Base-by-base conservation (phyloP, 768 basidiomycete genomes). In the Termitomyces sp. region DNA sequence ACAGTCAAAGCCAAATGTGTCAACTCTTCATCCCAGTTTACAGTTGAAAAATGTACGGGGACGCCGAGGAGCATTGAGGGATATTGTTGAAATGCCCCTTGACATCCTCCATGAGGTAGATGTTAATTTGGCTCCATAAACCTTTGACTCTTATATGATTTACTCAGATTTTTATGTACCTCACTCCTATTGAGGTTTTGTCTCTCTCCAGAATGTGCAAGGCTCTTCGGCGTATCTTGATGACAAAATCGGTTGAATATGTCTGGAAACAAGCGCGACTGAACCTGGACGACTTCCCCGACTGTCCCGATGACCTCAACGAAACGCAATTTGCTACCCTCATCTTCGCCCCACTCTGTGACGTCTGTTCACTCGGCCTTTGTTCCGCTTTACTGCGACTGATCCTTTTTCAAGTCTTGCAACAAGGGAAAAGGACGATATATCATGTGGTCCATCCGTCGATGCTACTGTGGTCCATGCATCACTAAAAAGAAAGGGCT, bases 161-260 rank as follows among this genome's bases (percentile, higher is more conserved):
- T 29, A 16, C 1, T 10, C 43, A 79, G 76, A 74, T 78, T 34
- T 71, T 75, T 42, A 58, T 64, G 37, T 67, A 71, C 37, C 54
- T 78, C 12, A 60, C 65, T 29, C 74, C 76, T 9, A n/a, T 67
- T 5, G 76, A 77, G 57, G 61, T 79, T n/a, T 64, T 79, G 24
- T 66, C 65, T 29, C 68, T 79, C 20, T 66, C 74, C 14, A 69
- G 74, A 22, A 72, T 71, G 18, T 67, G 72, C 16, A 74, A 70
- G 56, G 34, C 59, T 9, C 61, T 78, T 32, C 69, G 71, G 9
- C 46, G 32, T 8, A 65, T 66, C 4, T 51, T 71, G 5, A 65
- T 68, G 65, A 57, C 46, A 20, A 55, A 52, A 24, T 53, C 49
- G 37, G 50, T 50, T 3, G 41, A 51, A 31, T 24, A 10, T 37